Percentiles rank a stretch among this genome's conserved stretches.
Evolutionary conservation across 805 yeast species (phyloP).

Genomic region (Saturnispora sekii): DNA sequence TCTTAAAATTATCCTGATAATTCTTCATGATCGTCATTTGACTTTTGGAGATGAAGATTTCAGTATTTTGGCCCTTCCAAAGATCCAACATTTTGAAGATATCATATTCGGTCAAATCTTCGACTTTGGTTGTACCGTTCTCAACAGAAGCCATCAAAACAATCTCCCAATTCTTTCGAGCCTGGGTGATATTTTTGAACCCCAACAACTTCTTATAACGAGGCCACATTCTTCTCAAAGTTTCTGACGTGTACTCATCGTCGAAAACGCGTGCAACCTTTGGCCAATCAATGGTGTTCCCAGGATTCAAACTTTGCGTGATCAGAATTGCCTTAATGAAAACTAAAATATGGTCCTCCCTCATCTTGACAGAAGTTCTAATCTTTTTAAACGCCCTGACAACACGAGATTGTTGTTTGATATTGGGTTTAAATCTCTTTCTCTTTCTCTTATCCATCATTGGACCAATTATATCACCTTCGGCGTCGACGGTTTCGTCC

Average conservation of each 20-base stretch:
- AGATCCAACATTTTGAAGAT: slow-evolving; percentile 42
- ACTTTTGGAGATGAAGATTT: slow-evolving; percentile 24
- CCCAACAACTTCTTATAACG: slow-evolving; percentile 52
- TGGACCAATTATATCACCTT: slow-evolving; percentile 19
- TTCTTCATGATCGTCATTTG: slow-evolving; percentile 26
- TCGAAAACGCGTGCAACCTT: slow-evolving; percentile 42
- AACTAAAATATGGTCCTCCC: slow-evolving; percentile 37
- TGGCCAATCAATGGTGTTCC: slow-evolving; percentile 56
- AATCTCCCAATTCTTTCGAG: slow-evolving; percentile 53
- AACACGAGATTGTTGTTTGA: slow-evolving; percentile 11
- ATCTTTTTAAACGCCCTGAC: slow-evolving; percentile 15
- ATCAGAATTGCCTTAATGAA: slow-evolving; percentile 60
- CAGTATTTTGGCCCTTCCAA: slow-evolving; percentile 48
- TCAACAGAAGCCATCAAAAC: slow-evolving; percentile 51
- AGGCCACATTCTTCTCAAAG: slow-evolving; percentile 61
- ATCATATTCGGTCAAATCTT: slow-evolving; percentile 43
- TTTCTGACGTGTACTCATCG: slow-evolving; percentile 30
- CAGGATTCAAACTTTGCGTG: slow-evolving; percentile 45
- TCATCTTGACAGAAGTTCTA: slow-evolving; percentile 19
- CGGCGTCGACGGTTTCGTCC: not conserved
- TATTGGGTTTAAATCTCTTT: slow-evolving; percentile 17
- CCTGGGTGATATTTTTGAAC: slow-evolving; percentile 42
- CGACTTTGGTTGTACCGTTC: slow-evolving; percentile 39
- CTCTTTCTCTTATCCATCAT: slow-evolving; percentile 24
- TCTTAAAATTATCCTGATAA: slow-evolving; percentile 38